These are phyloP conservation scores for Apiosordaria backusii DNA, from an alignment of 495 filamentous ascomycete species.

Conservation along the genomic window DNA sequence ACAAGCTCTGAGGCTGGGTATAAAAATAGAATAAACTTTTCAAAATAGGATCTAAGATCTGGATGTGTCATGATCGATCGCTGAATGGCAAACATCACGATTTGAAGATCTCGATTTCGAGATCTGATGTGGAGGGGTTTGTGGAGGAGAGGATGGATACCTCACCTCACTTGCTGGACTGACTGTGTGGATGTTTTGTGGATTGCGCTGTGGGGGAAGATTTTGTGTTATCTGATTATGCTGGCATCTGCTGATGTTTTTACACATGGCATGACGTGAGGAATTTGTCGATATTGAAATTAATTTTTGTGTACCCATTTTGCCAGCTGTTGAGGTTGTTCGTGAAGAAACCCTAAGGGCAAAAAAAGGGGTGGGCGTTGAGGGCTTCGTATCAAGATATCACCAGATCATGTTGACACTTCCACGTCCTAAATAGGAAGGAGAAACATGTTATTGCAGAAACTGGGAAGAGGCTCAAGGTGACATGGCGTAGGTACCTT, in stretches of 20 bases:
- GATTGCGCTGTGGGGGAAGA: no score
- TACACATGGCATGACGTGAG: not conserved
- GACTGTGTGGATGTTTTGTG: not conserved
- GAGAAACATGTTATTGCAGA: not conserved
- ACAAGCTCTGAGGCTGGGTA: no score
- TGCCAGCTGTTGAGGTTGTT: no score
- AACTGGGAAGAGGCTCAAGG: not conserved
- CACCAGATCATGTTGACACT: not conserved
- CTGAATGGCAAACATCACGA: not conserved
- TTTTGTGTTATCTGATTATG: not conserved
- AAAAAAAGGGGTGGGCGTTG: not conserved
- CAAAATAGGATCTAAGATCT: no score
- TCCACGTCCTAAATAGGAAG: not conserved
- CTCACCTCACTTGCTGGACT: not conserved
- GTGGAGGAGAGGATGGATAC: no score
- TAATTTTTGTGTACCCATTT: no score
- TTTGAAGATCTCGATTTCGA: not conserved
- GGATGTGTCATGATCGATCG: not conserved
- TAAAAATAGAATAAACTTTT: no score
- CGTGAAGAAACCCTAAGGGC: not conserved
- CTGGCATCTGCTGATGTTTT: not conserved
- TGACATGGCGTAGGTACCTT: not conserved
- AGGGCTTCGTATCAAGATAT: not conserved
- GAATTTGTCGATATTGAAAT: no score
- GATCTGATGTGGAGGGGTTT: not conserved